These are phyloP conservation scores for Tylopilus sp. DNA, from an alignment of 768 basidiomycete genomes.

Conservation along the genomic window DNA sequence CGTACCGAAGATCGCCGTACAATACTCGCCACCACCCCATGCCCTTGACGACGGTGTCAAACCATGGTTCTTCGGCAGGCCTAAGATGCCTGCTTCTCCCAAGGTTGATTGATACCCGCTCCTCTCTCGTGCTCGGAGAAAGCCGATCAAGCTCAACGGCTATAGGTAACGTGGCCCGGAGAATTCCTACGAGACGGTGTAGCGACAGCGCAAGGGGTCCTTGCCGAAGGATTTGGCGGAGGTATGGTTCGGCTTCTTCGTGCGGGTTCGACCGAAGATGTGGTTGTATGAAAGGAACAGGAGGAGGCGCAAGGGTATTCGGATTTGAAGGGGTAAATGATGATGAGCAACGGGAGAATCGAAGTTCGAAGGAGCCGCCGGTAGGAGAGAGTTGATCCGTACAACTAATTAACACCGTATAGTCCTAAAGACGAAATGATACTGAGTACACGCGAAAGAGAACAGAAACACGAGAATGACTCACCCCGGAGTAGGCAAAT, in stretches of 20 bases:
- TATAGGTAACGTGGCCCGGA: slow-evolving; percentile 77
- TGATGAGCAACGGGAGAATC: slow-evolving; percentile 53
- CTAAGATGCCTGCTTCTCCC: slow-evolving; percentile 15
- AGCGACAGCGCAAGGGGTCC: slow-evolving; percentile 63
- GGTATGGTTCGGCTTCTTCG: slow-evolving; percentile 69
- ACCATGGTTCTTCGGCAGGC: slow-evolving; percentile 26
- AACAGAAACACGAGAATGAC: slow-evolving; percentile 6
- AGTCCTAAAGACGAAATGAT: slow-evolving; percentile 45
- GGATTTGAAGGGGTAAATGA: slow-evolving; percentile 5
- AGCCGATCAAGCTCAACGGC: slow-evolving; percentile 61
- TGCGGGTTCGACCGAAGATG: slow-evolving; percentile 60
- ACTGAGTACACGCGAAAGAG: not conserved
- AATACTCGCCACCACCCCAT: slow-evolving; percentile 80
- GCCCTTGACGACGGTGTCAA: slow-evolving; percentile 75
- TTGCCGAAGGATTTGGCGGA: slow-evolving; percentile 69
- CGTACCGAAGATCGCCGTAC: slow-evolving; percentile 63
- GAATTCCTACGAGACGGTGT: slow-evolving; percentile 60
- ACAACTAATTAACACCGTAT: slow-evolving; percentile 75
- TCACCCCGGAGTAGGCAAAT: slow-evolving; percentile 70
- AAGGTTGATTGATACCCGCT: slow-evolving; percentile 4
- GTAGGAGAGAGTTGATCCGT: slow-evolving; percentile 68
- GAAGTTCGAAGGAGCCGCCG: slow-evolving; percentile 70
- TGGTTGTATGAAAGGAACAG: slow-evolving; percentile 30
- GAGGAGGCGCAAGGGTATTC: slow-evolving; percentile 24
- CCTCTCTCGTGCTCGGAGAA: slow-evolving; percentile 38